A percentile compares a stretch with the other conserved stretches of the same genome.
phyloP scores from a whole-genome alignment of 2,329 filamentous ascomycete species.

The Talaromyces sp. region DNA sequence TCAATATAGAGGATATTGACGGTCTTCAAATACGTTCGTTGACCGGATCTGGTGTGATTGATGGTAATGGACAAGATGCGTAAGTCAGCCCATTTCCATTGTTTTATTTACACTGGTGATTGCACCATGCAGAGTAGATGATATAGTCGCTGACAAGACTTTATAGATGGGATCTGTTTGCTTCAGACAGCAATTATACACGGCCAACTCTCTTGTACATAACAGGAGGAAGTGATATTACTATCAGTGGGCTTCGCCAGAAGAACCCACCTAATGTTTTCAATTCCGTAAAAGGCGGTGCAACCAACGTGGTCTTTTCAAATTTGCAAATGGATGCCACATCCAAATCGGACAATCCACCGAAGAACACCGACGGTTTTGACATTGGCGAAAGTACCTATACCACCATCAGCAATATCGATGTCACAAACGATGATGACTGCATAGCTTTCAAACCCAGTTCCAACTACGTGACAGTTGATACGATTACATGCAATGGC shows the following conservation, averaged over 20 bases:
- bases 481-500: constrained; percentile 40
- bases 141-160: not conserved
- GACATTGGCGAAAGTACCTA: constrained; percentile 36
- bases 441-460: constrained; percentile 44
- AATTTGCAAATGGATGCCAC: constrained; percentile 34
- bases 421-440: constrained; percentile 40
- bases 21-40: constrained; percentile 37
- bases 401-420: constrained; percentile 32
- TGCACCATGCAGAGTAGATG: too few species aligned
- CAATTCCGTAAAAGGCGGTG: constrained; percentile 33
- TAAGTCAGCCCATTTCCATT: constrained; percentile 7
- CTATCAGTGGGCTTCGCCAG: constrained; percentile 31
- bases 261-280: constrained; percentile 46
- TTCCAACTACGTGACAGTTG: constrained; percentile 35
- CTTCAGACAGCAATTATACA: constrained; percentile 30
- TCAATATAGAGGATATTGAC: constrained; percentile 33
- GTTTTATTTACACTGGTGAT: too few species aligned
- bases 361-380: constrained; percentile 44
- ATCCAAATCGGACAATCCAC: constrained; percentile 32
- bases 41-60: constrained; percentile 39
- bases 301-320: constrained; percentile 32
- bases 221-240: constrained; percentile 33
- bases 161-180: constrained; percentile 32
- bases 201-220: constrained; percentile 42
- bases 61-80: constrained; percentile 44